Base-by-base conservation (phyloP, 495 filamentous ascomycete species). In the Poronia punctata region DNA sequence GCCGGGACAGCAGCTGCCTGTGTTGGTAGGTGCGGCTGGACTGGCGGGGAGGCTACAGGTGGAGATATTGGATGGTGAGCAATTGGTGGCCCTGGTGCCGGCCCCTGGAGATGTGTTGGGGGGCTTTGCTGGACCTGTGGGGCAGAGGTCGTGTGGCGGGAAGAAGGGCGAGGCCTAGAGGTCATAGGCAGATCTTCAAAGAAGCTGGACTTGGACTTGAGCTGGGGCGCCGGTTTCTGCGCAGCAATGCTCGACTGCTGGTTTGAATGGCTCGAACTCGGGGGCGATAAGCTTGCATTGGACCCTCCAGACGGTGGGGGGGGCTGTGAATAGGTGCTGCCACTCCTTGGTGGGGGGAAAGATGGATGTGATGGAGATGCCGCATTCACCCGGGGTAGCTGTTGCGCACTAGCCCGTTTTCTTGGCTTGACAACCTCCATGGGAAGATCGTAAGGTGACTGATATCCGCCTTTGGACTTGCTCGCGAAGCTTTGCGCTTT, bases 401-500 rank as follows among this genome's bases (percentile, higher is more conserved):
- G 65, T 28, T 66, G 66, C 35, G 60, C 61, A 40, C 64, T 74
- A 33, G 60, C 57, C 40, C 75, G 62, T 65, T 77, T 78, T 62
- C 76, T 74, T 20, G 82, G 82, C 38, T 77, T 76, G 12, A 80
- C 72, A 11, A 96, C 72, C 33, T 95, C 90, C 63, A 93, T 86
- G 2, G 92, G 92, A 3, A 98, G 74, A 60, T 98, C 92, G 50
- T 95, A 98, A 3, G 92, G 92, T 17, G 88, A 95, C 21, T 78
- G 74, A 56, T 97, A 98, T 7, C 90, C 89, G 28, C 88, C 81
- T 59, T 93, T 97, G 6, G 84, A 66, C 48, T 88, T 90, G 54
- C 88, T 82, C 4, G 76, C 84, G 59, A 94, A 98, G 55, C 90
- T 96, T 45, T 84, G 69, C 0, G 80, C 74, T 48, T 75, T 84